Percentiles rank a stretch among this genome's conserved stretches.
These are phyloP conservation scores for Aurinia saxatilis DNA, from an alignment of 345 rosid genomes.

Conservation along the genomic window DNA sequence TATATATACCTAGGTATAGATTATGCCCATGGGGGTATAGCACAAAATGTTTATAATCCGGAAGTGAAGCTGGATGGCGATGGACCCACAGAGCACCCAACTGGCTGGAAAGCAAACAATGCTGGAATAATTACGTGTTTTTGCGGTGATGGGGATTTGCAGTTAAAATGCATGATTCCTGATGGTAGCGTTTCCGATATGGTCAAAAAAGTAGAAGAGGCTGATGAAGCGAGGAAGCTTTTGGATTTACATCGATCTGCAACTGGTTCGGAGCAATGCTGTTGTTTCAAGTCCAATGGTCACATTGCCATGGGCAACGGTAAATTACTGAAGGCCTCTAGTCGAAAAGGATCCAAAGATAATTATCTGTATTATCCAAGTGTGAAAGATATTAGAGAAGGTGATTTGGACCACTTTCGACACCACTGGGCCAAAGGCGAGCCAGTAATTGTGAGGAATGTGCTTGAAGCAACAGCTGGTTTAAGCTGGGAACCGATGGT, in stretches of 20 bases:
- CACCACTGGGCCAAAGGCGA: constrained; percentile 56
- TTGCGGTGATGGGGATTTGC: constrained; percentile 42
- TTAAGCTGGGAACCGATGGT: constrained; percentile 71
- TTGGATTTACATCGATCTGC: no score
- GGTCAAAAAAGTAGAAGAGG: constrained; percentile 34
- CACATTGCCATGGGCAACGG: constrained; percentile 22
- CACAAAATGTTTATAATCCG: no score
- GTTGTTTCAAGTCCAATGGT: no score
- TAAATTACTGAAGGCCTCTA: constrained; percentile 47
- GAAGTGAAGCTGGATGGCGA: no score
- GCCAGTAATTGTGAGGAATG: constrained; percentile 49
- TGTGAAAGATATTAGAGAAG: constrained; percentile 34
- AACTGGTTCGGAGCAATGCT: constrained; percentile 24
- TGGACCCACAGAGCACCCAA: no score
- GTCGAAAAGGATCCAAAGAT: constrained; percentile 40
- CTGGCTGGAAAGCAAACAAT: constrained; percentile 34
- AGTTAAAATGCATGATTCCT: constrained; percentile 36
- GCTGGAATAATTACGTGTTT: constrained; percentile 49
- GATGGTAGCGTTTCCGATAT: constrained; percentile 32
- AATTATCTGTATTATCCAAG: constrained; percentile 58
- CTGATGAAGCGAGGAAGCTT: no score
- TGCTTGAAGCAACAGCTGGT: constrained; percentile 39
- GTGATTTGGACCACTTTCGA: constrained; percentile 45
- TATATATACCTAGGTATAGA: no score
- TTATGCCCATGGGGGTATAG: no score